Conservation (phyloP, 345 rosid species). For the Dipteronia dyeriana region DNA sequence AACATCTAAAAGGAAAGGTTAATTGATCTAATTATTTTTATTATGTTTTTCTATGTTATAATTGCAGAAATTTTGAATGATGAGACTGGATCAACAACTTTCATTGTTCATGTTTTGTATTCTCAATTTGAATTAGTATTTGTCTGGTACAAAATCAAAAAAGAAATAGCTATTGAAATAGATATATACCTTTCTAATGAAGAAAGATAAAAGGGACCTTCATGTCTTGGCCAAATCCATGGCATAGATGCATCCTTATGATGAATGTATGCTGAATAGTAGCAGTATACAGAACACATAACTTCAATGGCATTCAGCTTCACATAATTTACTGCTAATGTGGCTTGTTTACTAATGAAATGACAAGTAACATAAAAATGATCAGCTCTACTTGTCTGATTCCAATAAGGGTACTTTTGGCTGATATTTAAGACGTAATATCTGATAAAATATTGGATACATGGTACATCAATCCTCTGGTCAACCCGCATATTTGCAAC, state of each 20-base stretch:
- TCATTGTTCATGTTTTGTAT: background rate
- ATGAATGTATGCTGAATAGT: slow-evolving; percentile 41
- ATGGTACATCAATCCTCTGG: slow-evolving; percentile 37
- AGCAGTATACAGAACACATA: slow-evolving; percentile 55
- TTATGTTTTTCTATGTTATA: background rate
- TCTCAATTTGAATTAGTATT: background rate
- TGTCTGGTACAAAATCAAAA: background rate
- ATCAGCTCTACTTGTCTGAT: slow-evolving; percentile 52
- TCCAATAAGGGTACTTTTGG: slow-evolving; percentile 52
- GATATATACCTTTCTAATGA: slow-evolving; percentile 41
- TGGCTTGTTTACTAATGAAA: slow-evolving; percentile 43
- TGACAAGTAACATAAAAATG: slow-evolving; percentile 61
- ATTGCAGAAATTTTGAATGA: background rate
- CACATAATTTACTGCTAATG: slow-evolving; percentile 37
- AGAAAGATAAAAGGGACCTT: slow-evolving; percentile 42
- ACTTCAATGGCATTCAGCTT: slow-evolving; percentile 53
- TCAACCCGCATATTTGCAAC: slow-evolving; percentile 49
- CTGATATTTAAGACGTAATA: slow-evolving; percentile 43
- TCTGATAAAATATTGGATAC: slow-evolving; percentile 47
- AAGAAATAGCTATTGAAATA: background rate
- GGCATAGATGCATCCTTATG: slow-evolving; percentile 60
- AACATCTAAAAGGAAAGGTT: background rate
- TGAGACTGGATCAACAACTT: background rate
- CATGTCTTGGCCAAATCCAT: slow-evolving; percentile 54
- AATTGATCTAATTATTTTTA: background rate